These are phyloP conservation scores for Candida glaebosa DNA, from an alignment of 805 yeast genomes.

Conservation along the genomic window DNA sequence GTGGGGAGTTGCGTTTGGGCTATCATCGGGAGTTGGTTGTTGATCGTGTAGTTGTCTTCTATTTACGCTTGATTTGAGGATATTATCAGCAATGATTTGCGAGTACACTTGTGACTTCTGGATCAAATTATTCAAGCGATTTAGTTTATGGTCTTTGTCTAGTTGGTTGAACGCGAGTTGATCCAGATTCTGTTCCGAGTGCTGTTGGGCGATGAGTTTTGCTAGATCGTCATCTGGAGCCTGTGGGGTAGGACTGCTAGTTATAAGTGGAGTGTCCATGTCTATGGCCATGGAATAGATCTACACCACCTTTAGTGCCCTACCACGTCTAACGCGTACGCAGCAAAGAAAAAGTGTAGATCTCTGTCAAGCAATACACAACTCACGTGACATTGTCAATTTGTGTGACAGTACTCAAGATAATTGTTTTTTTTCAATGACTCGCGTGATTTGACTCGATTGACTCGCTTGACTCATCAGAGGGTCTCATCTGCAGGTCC, in stretches of 20 bases:
- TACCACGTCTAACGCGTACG: too few relatives aligned
- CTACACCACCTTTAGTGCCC: too few relatives aligned
- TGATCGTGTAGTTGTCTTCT: conserved; percentile 16
- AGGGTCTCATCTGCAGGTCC: too few relatives aligned
- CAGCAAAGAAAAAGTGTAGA: too few relatives aligned
- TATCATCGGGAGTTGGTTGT: conserved; percentile 12
- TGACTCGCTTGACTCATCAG: too few relatives aligned
- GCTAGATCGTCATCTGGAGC: conserved; percentile 7
- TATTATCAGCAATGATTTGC: conserved; percentile 76
- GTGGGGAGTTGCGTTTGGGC: conserved; percentile 20
- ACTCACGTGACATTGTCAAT: background rate
- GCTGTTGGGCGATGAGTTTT: conserved; percentile 1
- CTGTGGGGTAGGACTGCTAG: background rate
- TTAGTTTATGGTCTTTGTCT: conserved; percentile 55
- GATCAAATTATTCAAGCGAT: conserved; percentile 69
- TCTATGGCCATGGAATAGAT: too few relatives aligned
- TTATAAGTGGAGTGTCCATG: background rate
- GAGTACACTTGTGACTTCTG: conserved; percentile 86
- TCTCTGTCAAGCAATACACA: background rate
- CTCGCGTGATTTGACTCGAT: too few relatives aligned
- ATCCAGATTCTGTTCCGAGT: conserved; percentile 16
- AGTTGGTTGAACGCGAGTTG: conserved; percentile 42
- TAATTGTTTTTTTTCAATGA: too few relatives aligned
- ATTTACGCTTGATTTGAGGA: conserved; percentile 47
- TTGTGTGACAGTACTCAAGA: background rate